These are phyloP conservation scores for Neurospora sp. DNA, from an alignment of 495 filamentous ascomycete species.

Conservation along the genomic window DNA sequence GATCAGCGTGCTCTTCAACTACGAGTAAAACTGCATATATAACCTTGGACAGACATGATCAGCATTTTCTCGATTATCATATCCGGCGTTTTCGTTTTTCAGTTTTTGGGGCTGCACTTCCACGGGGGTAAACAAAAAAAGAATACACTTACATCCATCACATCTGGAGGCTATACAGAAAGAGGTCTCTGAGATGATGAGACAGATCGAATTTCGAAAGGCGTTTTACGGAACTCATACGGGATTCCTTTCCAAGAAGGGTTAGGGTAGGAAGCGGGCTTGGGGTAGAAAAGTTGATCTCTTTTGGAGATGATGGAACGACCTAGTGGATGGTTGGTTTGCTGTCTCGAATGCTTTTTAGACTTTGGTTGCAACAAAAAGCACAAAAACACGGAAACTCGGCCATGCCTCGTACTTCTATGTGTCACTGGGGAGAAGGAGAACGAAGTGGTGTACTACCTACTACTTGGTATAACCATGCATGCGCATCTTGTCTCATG, in stretches of 20 bases:
- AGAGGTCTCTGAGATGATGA: not conserved
- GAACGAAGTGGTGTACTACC: not conserved
- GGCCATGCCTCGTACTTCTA: not conserved
- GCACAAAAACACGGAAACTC: not conserved
- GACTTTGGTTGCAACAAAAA: not conserved
- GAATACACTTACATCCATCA: not conserved
- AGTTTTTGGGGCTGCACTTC: not conserved
- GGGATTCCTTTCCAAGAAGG: not conserved
- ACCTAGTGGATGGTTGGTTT: not conserved
- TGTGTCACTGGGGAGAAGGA: not conserved
- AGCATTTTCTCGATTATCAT: not conserved
- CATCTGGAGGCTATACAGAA: not conserved
- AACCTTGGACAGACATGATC: not conserved
- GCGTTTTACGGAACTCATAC: not conserved
- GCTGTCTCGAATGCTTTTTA: not conserved
- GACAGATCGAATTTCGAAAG: not conserved
- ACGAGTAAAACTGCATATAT: conserved; percentile 37
- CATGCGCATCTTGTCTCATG: not conserved
- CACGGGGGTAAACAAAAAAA: not conserved
- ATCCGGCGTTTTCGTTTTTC: not conserved
- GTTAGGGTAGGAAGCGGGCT: not conserved
- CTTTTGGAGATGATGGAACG: not conserved
- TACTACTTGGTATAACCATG: not conserved
- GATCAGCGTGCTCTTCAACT: conserved; percentile 90
- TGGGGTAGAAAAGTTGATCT: not conserved